Evolutionary conservation across 306 rosid genomes (phyloP), one percentile per base, ranked within the genome.

Genomic region (Prunus armeniaca): DNA sequence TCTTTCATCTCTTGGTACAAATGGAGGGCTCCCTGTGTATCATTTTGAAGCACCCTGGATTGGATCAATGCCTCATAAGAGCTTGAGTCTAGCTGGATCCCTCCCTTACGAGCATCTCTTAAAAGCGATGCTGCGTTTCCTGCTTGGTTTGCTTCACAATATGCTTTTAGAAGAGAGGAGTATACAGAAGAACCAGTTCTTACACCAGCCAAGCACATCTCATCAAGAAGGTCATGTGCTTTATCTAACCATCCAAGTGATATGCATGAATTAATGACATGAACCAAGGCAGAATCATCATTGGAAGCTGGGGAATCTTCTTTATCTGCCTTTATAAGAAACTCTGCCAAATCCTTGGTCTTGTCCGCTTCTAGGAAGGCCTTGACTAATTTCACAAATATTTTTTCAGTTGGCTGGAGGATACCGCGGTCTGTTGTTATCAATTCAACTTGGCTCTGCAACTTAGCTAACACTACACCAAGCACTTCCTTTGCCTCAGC

Each of bases 211-310:
- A 93, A 80, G 62, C 85, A 89, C 91, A 89, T 87, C 88, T 93
- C 96, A 66, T 93, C 93, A 38, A 93, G 89, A 78, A 93, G 97
- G 90, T 89, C 96, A 46, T 91, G 92, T n/a, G 96, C 97, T 79
- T 93, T 87, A 78, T 91, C 98, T 81, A 93, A 86, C 96, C 93
- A 86, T 78, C 97, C 98, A 68, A 87, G 89, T 13, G 85, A 87
- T 72, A 91, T 91, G 80, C 98, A 89, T 18, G 97, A 75, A 84
- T 89, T 89, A 46, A 88, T 87, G 72, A 89, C 97, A 79, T 91
- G 93, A 82, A 88, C 92, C 76, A 93, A 83, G 45, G 86, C 71
- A 22, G 93, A 91, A 76, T 89, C 83, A 55, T 93, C 96, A 51
- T 83, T 88, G 71, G 91, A 91, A 76, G 86, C 91, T 1, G 91